Evolutionary conservation across 352 stramenopile species (phyloP).

Genomic region (Globisporangium uncinulatum): DNA sequence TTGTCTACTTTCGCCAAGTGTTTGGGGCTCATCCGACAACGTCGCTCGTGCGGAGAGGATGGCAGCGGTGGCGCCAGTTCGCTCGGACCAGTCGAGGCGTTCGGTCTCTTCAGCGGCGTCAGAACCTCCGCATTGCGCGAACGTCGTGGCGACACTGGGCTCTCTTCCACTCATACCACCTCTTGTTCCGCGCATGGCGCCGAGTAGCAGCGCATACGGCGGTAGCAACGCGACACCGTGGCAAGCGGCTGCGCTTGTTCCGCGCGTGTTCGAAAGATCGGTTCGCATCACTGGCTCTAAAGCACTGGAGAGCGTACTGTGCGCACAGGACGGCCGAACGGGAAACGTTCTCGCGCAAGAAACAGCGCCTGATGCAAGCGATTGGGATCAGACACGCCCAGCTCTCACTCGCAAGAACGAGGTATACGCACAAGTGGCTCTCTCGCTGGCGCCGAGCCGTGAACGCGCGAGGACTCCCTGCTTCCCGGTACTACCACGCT

Average conservation of each 20-base stretch:
- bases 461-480: not conserved
- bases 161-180: constrained; percentile 18
- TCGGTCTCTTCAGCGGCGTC: constrained; percentile 7
- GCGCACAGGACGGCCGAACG: not conserved
- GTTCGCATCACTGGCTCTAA: not conserved
- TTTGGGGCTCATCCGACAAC: constrained; percentile 26
- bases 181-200: constrained; percentile 20
- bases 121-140: not conserved
- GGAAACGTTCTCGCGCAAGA: constrained; percentile 1
- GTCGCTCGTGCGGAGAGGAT: constrained; percentile 21
- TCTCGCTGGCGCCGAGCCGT: constrained; percentile 2
- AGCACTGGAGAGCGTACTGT: constrained; percentile 4
- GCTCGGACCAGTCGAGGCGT: not conserved
- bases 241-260: constrained; percentile 30
- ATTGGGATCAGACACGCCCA: constrained; percentile 1
- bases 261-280: constrained; percentile 3
- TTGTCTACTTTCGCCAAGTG: constrained; percentile 29
- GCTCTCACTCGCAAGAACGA: not conserved
- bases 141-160: constrained; percentile 22
- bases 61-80: constrained; percentile 24
- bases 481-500: constrained; percentile 11
- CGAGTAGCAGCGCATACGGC: constrained; percentile 6
- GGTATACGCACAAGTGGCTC: constrained; percentile 10
- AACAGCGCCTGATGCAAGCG: constrained; percentile 1
- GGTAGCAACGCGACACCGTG: constrained; percentile 16